Conservation (phyloP, 371 early-diverging fungal species). For the Mucor velutinosus region DNA sequence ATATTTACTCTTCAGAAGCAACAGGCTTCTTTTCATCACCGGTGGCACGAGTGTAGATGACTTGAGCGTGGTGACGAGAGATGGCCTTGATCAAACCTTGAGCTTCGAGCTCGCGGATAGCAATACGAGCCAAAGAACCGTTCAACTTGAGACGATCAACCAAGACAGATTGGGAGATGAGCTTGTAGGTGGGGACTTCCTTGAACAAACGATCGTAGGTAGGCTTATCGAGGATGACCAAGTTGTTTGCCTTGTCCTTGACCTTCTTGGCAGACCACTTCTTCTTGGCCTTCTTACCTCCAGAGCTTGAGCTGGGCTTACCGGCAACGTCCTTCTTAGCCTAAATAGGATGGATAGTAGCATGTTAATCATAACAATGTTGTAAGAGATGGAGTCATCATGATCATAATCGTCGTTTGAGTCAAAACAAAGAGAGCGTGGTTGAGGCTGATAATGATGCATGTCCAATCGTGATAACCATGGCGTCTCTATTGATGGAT, state of each 20-base stretch:
- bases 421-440: neutral
- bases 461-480: too few species aligned
- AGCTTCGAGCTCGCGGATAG: constrained; percentile 89
- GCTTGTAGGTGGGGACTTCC: constrained; percentile 99
- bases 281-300: constrained; percentile 93
- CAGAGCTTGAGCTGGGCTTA: constrained; percentile 70
- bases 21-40: constrained; percentile 66
- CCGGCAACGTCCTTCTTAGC: constrained; percentile 75
- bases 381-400: neutral
- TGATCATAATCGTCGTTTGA: too few species aligned
- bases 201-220: constrained; percentile 95
- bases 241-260: constrained; percentile 97
- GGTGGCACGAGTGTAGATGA: constrained; percentile 95
- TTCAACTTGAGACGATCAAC: constrained; percentile 98
- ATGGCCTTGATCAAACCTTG: constrained; percentile 93
- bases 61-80: constrained; percentile 87
- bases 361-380: neutral
- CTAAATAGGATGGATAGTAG: constrained; percentile 23
- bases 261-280: constrained; percentile 97
- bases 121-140: constrained; percentile 96
- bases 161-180: constrained; percentile 96
- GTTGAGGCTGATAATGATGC: neutral
- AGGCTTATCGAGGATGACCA: constrained; percentile 89
- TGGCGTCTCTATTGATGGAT: neutral
- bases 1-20: constrained; percentile 36